Evolutionary conservation across 768 basidiomycete genomes (phyloP).

Genomic region (Calocera viscosa): DNA sequence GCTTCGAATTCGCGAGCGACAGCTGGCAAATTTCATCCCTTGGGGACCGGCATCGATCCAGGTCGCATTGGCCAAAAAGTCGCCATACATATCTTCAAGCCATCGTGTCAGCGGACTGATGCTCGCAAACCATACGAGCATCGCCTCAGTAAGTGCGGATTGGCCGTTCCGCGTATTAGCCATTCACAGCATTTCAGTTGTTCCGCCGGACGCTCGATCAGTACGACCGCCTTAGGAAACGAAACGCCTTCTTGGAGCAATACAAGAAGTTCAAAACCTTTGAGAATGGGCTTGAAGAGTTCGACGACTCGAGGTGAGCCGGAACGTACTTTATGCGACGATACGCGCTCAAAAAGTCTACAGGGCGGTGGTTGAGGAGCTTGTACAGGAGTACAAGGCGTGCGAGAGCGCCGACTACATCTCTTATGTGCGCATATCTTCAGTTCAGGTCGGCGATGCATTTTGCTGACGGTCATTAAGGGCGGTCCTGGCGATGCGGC

Average conservation of each 20-base stretch:
- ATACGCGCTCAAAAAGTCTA: not conserved
- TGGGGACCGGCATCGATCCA: slow-evolving; percentile 99
- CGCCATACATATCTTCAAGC: slow-evolving; percentile 74
- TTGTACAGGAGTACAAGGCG: slow-evolving; percentile 89
- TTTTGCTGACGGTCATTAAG: not conserved
- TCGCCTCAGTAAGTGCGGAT: slow-evolving; percentile 61
- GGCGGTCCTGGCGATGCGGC: not conserved
- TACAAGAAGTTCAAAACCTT: slow-evolving; percentile 98
- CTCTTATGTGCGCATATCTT: slow-evolving; percentile 47
- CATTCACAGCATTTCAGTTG: slow-evolving; percentile 37
- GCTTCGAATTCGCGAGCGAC: slow-evolving; percentile 88
- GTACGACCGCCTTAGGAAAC: slow-evolving; percentile 72
- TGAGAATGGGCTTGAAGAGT: slow-evolving; percentile 83
- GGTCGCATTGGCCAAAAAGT: slow-evolving; percentile 83
- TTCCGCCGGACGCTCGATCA: slow-evolving; percentile 95
- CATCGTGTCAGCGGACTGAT: slow-evolving; percentile 96
- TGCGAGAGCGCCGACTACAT: slow-evolving; percentile 95
- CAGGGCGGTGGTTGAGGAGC: slow-evolving; percentile 74
- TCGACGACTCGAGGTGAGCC: slow-evolving; percentile 85
- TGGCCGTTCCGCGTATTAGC: slow-evolving; percentile 8
- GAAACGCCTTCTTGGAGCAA: slow-evolving; percentile 91
- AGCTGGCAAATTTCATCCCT: slow-evolving; percentile 94
- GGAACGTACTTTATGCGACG: not conserved
- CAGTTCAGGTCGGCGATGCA: not conserved
- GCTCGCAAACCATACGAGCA: slow-evolving; percentile 99